These are phyloP conservation scores for Caloboletus firmus DNA, from an alignment of 1,284 basidiomycete genomes.

Conservation along the genomic window DNA sequence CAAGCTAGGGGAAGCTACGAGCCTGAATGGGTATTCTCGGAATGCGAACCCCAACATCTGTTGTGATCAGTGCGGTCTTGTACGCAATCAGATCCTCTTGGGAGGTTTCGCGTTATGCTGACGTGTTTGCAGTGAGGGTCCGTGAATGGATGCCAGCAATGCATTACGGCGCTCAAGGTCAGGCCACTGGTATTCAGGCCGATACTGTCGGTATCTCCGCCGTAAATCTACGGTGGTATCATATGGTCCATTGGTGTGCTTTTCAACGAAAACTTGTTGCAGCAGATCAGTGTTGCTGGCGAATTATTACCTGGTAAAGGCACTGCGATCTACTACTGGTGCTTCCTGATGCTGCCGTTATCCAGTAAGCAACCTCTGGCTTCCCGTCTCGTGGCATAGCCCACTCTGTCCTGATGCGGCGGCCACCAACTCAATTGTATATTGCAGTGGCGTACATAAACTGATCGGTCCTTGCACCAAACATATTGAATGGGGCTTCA, in stretches of 20 bases:
- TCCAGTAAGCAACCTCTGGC: slow-evolving; percentile 1
- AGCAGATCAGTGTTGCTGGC: slow-evolving; percentile 2
- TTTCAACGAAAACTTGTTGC: slow-evolving; percentile 1
- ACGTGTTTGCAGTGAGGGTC: slow-evolving; percentile 34
- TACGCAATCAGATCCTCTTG: slow-evolving; percentile 30
- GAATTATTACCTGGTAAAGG: slow-evolving; percentile 17
- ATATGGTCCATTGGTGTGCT: slow-evolving; percentile 1
- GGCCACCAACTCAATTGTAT: slow-evolving; percentile 1
- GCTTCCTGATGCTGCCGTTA: slow-evolving; percentile 26
- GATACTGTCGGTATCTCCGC: slow-evolving; percentile 23
- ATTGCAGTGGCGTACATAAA: slow-evolving; percentile 24
- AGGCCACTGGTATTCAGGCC: slow-evolving; percentile 1
- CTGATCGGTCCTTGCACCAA: slow-evolving; percentile 1
- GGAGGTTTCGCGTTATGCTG: slow-evolving; percentile 27
- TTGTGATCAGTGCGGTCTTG: slow-evolving; percentile 19
- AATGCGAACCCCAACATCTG: slow-evolving; percentile 26
- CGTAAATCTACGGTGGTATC: slow-evolving; percentile 16
- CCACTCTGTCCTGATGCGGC: slow-evolving; percentile 13
- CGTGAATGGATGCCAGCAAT: slow-evolving; percentile 28
- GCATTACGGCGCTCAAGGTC: slow-evolving; percentile 29
- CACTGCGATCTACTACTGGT: slow-evolving; percentile 22
- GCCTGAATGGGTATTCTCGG: slow-evolving; percentile 33
- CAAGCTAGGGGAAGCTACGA: slow-evolving; percentile 13
- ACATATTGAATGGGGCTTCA: slow-evolving; percentile 14
- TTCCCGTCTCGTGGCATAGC: slow-evolving; percentile 18